Percentiles rank a stretch among this genome's conserved stretches.
Evolutionary conservation across 1,284 basidiomycete species (phyloP).

Genomic region (Calocybe gambosa): DNA sequence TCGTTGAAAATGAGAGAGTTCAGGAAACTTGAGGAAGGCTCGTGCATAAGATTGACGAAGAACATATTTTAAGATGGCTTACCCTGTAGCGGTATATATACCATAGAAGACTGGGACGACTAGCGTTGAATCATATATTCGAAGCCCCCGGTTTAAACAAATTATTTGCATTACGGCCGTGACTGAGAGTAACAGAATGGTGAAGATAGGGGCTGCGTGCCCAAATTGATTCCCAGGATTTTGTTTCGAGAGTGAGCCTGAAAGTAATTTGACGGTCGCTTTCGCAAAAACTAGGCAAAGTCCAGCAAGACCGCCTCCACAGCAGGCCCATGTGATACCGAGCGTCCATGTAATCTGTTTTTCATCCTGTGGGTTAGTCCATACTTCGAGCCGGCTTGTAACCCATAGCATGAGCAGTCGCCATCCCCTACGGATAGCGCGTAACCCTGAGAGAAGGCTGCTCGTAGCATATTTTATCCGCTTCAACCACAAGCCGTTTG

Average conservation of each 20-base stretch:
- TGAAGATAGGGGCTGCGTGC: slow-evolving; percentile 76
- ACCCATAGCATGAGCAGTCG: slow-evolving; percentile 44
- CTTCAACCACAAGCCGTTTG: slow-evolving; percentile 16
- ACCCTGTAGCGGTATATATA: slow-evolving; percentile 65
- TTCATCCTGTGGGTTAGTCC: slow-evolving; percentile 77
- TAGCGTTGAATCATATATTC: slow-evolving; percentile 73
- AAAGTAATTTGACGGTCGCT: slow-evolving; percentile 73
- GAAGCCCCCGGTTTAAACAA: slow-evolving; percentile 82
- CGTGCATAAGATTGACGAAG: neutral
- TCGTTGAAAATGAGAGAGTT: slow-evolving; percentile 66
- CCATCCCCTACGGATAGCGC: slow-evolving; percentile 34
- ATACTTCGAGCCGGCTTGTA: slow-evolving; percentile 60
- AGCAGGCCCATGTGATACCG: slow-evolving; percentile 89
- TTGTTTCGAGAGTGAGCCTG: slow-evolving; percentile 67
- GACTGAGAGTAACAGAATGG: slow-evolving; percentile 69
- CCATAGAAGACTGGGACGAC: slow-evolving; percentile 75
- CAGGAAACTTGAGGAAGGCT: slow-evolving; percentile 23
- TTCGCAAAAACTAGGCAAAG: slow-evolving; percentile 90
- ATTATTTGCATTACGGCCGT: slow-evolving; percentile 89
- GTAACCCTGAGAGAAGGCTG: slow-evolving; percentile 16
- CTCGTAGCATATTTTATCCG: slow-evolving; percentile 4
- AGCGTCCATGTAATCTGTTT: slow-evolving; percentile 81
- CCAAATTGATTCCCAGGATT: slow-evolving; percentile 84
- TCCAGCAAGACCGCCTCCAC: slow-evolving; percentile 84
- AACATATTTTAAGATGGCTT: slow-evolving; percentile 16